phyloP scores from a whole-genome alignment of 2,329 filamentous ascomycete species.

The Cladosporium sp. region DNA sequence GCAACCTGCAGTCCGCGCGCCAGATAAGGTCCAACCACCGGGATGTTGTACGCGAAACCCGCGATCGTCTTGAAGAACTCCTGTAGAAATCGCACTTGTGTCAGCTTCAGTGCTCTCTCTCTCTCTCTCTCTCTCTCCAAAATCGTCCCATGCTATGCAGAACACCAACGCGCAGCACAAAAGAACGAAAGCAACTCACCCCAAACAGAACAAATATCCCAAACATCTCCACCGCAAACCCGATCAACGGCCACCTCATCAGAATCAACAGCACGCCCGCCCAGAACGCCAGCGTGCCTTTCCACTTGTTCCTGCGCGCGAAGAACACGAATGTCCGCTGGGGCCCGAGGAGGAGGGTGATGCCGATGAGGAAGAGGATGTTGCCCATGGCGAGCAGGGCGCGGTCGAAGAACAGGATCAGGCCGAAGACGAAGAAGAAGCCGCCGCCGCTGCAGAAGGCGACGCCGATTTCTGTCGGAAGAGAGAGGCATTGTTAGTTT shows the following conservation, averaged over 20 bases:
- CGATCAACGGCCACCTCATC: conserved; percentile 84
- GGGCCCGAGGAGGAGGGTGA: conserved; percentile 92
- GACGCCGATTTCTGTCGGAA: conserved; percentile 79
- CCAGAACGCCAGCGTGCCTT: conserved; percentile 87
- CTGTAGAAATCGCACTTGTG: neutral
- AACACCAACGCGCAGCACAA: too few relatives aligned
- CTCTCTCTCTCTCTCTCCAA: too few relatives aligned
- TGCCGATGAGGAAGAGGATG: conserved; percentile 95
- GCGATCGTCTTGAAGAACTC: conserved; percentile 65
- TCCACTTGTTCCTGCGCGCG: conserved; percentile 86
- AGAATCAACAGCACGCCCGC: conserved; percentile 82
- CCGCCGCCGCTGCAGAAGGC: conserved; percentile 96
- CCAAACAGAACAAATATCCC: conserved; percentile 93
- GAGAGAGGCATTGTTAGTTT: conserved; percentile 21
- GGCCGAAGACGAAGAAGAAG: conserved; percentile 91
- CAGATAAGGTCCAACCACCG: conserved; percentile 84
- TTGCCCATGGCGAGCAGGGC: conserved; percentile 99
- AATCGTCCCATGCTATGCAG: too few relatives aligned
- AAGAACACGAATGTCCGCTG: conserved; percentile 94
- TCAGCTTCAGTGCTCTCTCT: too few relatives aligned
- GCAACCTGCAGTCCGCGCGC: conserved; percentile 72
- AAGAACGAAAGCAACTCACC: too few relatives aligned
- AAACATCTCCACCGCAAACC: conserved; percentile 88
- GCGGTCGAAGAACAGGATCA: conserved; percentile 96
- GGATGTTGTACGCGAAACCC: conserved; percentile 80